These are phyloP conservation scores for Daldinia sp. DNA, from an alignment of 2,329 filamentous ascomycete genomes.

Conservation along the genomic window DNA sequence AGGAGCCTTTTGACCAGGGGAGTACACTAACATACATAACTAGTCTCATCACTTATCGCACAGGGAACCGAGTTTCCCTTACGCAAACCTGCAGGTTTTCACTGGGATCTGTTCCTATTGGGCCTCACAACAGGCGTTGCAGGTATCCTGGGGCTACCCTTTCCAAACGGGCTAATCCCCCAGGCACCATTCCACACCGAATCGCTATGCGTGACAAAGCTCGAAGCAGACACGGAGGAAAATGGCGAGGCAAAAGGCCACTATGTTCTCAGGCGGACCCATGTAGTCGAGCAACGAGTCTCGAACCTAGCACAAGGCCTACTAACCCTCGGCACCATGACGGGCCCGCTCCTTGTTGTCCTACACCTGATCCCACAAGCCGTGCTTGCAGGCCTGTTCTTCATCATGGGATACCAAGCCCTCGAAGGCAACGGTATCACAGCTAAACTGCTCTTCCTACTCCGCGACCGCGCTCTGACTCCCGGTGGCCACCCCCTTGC, in stretches of 20 bases:
- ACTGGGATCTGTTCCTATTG: conserved; percentile 85
- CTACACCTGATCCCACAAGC: conserved; percentile 81
- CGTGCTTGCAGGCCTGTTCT: conserved; percentile 82
- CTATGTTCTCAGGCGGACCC: conserved; percentile 59
- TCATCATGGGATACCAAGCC: conserved; percentile 84
- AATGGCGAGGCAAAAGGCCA: conserved; percentile 65
- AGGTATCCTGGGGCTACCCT: conserved; percentile 78
- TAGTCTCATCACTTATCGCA: conserved; percentile 82
- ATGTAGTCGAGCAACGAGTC: conserved; percentile 79
- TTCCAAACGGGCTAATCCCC: conserved; percentile 84
- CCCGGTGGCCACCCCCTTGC: conserved; percentile 66
- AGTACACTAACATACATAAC: conserved; percentile 11
- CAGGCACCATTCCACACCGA: conserved; percentile 85
- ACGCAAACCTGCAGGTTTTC: conserved; percentile 81
- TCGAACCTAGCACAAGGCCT: conserved; percentile 82
- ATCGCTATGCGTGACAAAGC: conserved; percentile 75
- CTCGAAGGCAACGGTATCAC: conserved; percentile 81
- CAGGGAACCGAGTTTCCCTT: conserved; percentile 86
- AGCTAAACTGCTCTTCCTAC: conserved; percentile 74
- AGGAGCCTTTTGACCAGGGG: neutral
- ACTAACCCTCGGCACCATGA: conserved; percentile 81
- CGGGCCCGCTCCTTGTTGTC: conserved; percentile 75
- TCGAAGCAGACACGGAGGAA: conserved; percentile 62
- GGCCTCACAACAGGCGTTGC: conserved; percentile 80
- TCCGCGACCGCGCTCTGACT: conserved; percentile 70